Conservation (phyloP, 805 yeast species). For the Lipomyces japonicus region DNA sequence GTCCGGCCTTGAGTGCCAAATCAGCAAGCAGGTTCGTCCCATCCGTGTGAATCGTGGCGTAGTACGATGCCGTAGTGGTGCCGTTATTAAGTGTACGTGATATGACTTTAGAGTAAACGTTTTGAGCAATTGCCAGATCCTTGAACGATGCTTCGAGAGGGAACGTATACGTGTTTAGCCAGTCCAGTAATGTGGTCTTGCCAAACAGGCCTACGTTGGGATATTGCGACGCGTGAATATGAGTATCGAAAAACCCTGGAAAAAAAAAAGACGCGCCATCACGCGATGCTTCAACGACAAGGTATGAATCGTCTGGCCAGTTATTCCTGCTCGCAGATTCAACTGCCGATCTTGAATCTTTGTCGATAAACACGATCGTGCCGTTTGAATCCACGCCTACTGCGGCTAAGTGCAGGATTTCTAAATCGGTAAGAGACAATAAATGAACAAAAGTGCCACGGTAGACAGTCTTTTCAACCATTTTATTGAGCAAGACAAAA, state of each 20-base stretch:
- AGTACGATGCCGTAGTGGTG: constrained; percentile 89
- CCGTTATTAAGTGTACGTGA: constrained; percentile 68
- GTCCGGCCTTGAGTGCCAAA: constrained; percentile 62
- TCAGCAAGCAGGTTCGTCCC: constrained; percentile 77
- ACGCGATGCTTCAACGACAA: constrained; percentile 8
- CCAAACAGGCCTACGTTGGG: constrained; percentile 84
- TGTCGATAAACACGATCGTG: constrained; percentile 44
- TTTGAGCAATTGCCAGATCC: constrained; percentile 51
- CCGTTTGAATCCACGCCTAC: constrained; percentile 64
- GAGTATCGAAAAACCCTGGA: constrained; percentile 82
- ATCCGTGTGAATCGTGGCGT: constrained; percentile 77
- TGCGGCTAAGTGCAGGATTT: constrained; percentile 53
- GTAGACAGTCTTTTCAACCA: constrained; percentile 7
- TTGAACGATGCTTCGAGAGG: constrained; percentile 73
- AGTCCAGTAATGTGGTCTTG: constrained; percentile 76
- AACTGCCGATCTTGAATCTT: constrained; percentile 29
- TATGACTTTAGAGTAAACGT: constrained; percentile 67
- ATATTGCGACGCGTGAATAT: constrained; percentile 80
- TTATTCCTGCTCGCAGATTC: constrained; percentile 33
- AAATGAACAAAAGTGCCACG: constrained; percentile 71
- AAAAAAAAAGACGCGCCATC: constrained; percentile 51
- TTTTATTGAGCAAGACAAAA: no score
- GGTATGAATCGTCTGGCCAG: constrained; percentile 14
- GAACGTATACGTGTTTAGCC: constrained; percentile 86
- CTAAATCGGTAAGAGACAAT: constrained; percentile 54